These are phyloP conservation scores for Saprolegnia parasitica DNA, from an alignment of 352 stramenopile species.

Conservation along the genomic window DNA sequence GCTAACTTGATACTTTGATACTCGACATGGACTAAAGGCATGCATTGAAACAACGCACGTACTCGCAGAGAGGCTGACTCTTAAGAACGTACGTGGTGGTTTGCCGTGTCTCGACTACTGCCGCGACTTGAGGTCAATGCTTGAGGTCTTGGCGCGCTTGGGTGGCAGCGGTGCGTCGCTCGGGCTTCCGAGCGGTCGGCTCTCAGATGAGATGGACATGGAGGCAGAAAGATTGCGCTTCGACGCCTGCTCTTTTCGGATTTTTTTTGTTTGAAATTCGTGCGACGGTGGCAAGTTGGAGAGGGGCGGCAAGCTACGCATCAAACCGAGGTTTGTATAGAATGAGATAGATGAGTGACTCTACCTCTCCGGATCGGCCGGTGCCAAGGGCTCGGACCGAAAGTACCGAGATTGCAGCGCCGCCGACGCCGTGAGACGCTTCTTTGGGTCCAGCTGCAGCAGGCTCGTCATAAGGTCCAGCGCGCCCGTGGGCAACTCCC, in stretches of 20 bases:
- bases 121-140: not conserved
- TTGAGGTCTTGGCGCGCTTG: not conserved
- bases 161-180: not conserved
- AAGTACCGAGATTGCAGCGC: slow-evolving; percentile 95
- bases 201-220: slow-evolving; percentile 10
- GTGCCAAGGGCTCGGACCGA: slow-evolving; percentile 50
- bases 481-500: slow-evolving; percentile 75
- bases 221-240: slow-evolving; percentile 8
- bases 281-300: slow-evolving; percentile 73
- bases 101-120: no score
- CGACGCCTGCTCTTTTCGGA: slow-evolving; percentile 68
- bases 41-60: no score
- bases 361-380: slow-evolving; percentile 27
- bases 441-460: slow-evolving; percentile 92
- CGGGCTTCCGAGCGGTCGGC: not conserved
- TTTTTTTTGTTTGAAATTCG: slow-evolving; percentile 88
- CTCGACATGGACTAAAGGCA: no score
- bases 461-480: slow-evolving; percentile 92
- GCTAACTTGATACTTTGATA: not conserved
- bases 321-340: no score
- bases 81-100: no score
- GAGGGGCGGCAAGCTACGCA: slow-evolving; percentile 47
- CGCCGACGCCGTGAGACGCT: slow-evolving; percentile 88
- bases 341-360: no score
- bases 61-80: no score